Evolutionary conservation across 2,329 filamentous ascomycete genomes (phyloP).

Genomic region (Cordyceps fumosorosea): DNA sequence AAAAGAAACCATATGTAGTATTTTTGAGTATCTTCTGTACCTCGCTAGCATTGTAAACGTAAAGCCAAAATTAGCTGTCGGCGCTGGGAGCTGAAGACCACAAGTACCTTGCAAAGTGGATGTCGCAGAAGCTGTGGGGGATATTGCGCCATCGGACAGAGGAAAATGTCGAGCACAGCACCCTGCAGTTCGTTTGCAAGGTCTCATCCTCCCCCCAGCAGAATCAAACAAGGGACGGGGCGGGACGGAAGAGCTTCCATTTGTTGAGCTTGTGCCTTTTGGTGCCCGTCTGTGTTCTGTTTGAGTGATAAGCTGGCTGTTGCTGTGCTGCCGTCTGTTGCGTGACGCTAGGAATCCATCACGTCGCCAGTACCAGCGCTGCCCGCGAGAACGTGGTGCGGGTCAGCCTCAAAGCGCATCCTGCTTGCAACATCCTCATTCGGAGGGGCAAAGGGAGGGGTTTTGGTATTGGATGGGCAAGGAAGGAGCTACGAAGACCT

Average conservation of each 20-base stretch:
- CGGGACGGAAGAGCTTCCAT: background rate
- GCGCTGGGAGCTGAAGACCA: background rate
- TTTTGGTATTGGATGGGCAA: background rate
- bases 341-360: background rate
- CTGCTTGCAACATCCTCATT: too few species aligned
- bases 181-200: background rate
- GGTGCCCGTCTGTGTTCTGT: background rate
- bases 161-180: background rate
- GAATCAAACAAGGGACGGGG: background rate
- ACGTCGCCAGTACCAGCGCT: conserved; percentile 9
- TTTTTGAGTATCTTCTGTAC: background rate
- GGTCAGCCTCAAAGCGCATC: background rate
- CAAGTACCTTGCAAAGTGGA: background rate
- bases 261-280: background rate
- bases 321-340: background rate
- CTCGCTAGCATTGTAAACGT: background rate
- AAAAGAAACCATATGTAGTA: too few species aligned
- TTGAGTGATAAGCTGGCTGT: background rate
- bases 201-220: background rate
- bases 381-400: conserved; percentile 12
- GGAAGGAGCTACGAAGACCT: background rate
- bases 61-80: background rate
- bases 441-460: background rate
- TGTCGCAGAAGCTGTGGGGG: conserved; percentile 5
- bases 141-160: conserved; percentile 12